These are phyloP conservation scores for Trypethelium eluteriae DNA, from an alignment of 495 filamentous ascomycete species.

Conservation along the genomic window DNA sequence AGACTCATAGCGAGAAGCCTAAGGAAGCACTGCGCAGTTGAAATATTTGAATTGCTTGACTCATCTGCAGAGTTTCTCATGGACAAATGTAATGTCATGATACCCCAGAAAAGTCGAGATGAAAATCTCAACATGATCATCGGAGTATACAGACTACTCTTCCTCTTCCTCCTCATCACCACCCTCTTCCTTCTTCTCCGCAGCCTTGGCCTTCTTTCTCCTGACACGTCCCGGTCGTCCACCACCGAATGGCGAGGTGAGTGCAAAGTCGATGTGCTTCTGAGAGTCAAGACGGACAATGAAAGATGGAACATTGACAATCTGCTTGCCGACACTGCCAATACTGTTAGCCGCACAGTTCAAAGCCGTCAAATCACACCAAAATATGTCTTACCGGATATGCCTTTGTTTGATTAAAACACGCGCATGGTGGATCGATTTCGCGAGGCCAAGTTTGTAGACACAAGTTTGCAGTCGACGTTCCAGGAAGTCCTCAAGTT, in stretches of 20 bases:
- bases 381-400: conserved; percentile 58
- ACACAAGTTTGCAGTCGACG: conserved; percentile 98
- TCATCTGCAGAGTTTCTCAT: not conserved
- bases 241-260: conserved; percentile 95
- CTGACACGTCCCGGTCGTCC: conserved; percentile 92
- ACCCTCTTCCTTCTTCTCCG: conserved; percentile 78
- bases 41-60: not conserved
- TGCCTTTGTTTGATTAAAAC: conserved; percentile 98
- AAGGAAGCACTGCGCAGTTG: not conserved
- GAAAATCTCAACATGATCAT: too few species aligned
- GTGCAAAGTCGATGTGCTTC: conserved; percentile 99
- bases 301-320: conserved; percentile 99
- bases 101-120: too few species aligned
- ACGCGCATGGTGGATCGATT: conserved; percentile 99
- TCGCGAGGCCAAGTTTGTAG: conserved; percentile 99
- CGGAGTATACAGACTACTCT: conserved; percentile 37
- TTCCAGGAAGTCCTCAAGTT: conserved; percentile 98
- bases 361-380: not conserved
- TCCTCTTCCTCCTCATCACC: conserved; percentile 89
- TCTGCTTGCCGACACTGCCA: conserved; percentile 89
- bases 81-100: not conserved
- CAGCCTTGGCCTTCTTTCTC: conserved; percentile 98
- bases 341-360: not conserved
- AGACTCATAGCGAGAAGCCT: too few species aligned
- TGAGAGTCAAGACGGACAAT: conserved; percentile 98